These are phyloP conservation scores for Fraxinus angustifolia DNA, from an alignment of 305 asterid genomes.

Conservation along the genomic window DNA sequence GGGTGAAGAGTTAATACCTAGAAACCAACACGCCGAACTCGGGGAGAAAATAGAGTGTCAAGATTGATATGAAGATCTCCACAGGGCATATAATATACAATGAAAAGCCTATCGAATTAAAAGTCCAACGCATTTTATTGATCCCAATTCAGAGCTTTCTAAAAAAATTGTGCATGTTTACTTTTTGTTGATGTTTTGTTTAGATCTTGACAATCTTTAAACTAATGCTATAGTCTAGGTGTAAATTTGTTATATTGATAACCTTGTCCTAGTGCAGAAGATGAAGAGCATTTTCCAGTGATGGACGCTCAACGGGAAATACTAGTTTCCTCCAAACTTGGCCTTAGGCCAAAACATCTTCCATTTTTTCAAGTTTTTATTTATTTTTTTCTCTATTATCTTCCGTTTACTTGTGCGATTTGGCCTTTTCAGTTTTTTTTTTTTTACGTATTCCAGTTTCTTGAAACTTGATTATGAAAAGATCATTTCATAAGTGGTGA, in stretches of 20 bases:
- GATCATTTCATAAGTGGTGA: neutral
- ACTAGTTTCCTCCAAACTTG: neutral
- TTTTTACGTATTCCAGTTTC: neutral
- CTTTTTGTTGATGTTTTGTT: neutral
- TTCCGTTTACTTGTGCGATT: neutral
- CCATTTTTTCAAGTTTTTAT: neutral
- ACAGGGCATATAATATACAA: neutral
- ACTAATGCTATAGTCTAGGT: neutral
- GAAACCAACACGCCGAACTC: neutral
- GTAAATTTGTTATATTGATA: neutral
- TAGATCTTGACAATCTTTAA: neutral
- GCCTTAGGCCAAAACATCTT: neutral
- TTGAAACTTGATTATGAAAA: neutral
- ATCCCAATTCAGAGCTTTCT: neutral
- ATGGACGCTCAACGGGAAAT: neutral
- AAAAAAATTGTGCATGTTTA: neutral
- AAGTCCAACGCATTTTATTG: neutral
- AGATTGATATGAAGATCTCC: neutral
- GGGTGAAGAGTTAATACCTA: neutral
- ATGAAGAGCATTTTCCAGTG: neutral
- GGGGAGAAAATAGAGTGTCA: neutral
- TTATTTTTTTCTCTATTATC: neutral
- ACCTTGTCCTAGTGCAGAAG: neutral
- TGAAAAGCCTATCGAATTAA: neutral
- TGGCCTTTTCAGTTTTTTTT: neutral